phyloP scores from a whole-genome alignment of 1,139 yeast species.

The Saccharomyces hybrid region DNA sequence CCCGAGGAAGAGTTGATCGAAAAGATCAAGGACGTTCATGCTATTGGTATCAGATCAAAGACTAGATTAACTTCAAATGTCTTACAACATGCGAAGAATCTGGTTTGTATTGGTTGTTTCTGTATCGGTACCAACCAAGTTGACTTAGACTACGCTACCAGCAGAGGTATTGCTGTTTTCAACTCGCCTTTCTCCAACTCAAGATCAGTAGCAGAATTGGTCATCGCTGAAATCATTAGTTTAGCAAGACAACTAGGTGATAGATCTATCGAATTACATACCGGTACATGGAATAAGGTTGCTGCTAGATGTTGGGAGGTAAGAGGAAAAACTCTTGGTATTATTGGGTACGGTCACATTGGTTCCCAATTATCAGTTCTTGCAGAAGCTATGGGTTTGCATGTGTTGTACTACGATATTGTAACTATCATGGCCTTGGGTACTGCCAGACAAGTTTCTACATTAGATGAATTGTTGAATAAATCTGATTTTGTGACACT shows the following conservation, averaged over 20 bases:
- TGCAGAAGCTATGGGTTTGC: slow-evolving; percentile 98
- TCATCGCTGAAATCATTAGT: slow-evolving; percentile 88
- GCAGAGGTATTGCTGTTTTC: slow-evolving; percentile 90
- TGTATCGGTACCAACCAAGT: slow-evolving; percentile 99
- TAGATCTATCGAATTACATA: slow-evolving; percentile 91
- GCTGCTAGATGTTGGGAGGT: slow-evolving; percentile 97
- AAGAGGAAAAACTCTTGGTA: slow-evolving; percentile 96
- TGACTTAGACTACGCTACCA: slow-evolving; percentile 85
- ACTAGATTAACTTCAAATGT: slow-evolving; percentile 78
- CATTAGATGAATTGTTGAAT: slow-evolving; percentile 73
- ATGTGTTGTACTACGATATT: slow-evolving; percentile 87
- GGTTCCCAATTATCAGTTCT: slow-evolving; percentile 94
- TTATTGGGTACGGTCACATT: slow-evolving; percentile 96
- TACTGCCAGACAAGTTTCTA: slow-evolving; percentile 86
- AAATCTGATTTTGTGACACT: slow-evolving; percentile 83
- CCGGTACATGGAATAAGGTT: slow-evolving; percentile 98
- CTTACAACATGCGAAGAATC: slow-evolving; percentile 77
- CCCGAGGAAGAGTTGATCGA: slow-evolving; percentile 92
- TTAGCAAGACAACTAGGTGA: slow-evolving; percentile 96
- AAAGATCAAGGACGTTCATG: slow-evolving; percentile 89
- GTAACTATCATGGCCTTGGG: slow-evolving; percentile 94
- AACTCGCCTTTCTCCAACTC: slow-evolving; percentile 98
- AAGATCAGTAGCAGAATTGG: slow-evolving; percentile 96
- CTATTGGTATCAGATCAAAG: slow-evolving; percentile 96
- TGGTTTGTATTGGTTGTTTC: slow-evolving; percentile 93